A percentile compares a stretch with the other conserved stretches of the same genome.
These are phyloP conservation scores for Ophiorrhiza pumila DNA, from an alignment of 257 asterid species.

Conservation along the genomic window DNA sequence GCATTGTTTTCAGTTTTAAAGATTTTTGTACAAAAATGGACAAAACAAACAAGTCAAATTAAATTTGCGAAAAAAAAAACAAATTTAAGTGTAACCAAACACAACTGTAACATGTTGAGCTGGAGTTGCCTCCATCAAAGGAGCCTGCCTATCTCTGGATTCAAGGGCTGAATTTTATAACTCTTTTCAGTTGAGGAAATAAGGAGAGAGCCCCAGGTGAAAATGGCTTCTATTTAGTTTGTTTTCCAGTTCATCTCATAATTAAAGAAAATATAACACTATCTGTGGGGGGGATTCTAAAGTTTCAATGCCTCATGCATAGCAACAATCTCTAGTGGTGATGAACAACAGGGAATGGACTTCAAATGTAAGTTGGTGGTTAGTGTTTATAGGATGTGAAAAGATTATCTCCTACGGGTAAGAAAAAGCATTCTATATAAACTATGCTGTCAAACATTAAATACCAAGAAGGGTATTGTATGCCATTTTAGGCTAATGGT, in stretches of 20 bases:
- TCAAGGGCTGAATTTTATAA: too few relatives aligned
- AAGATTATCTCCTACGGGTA: not conserved
- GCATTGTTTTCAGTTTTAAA: too few relatives aligned
- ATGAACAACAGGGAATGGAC: not conserved
- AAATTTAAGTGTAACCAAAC: too few relatives aligned
- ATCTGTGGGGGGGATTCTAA: not conserved
- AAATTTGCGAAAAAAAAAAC: too few relatives aligned
- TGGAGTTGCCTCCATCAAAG: too few relatives aligned
- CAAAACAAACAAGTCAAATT: too few relatives aligned
- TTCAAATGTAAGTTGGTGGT: not conserved
- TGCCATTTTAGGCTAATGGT: not conserved
- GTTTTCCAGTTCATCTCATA: not conserved
- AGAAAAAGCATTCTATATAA: not conserved
- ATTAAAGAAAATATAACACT: too few relatives aligned
- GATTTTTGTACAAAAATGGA: too few relatives aligned
- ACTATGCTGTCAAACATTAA: not conserved
- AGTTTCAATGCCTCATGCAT: not conserved
- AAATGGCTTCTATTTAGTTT: not conserved
- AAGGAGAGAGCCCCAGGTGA: too few relatives aligned
- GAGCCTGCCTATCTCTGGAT: too few relatives aligned
- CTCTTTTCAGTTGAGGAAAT: too few relatives aligned
- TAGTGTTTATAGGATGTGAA: not conserved
- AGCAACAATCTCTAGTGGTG: not conserved
- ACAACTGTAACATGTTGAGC: too few relatives aligned
- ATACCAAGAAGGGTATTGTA: not conserved